These are phyloP conservation scores for Elaeagnus macrophylla DNA, from an alignment of 306 rosid genomes.

Conservation along the genomic window DNA sequence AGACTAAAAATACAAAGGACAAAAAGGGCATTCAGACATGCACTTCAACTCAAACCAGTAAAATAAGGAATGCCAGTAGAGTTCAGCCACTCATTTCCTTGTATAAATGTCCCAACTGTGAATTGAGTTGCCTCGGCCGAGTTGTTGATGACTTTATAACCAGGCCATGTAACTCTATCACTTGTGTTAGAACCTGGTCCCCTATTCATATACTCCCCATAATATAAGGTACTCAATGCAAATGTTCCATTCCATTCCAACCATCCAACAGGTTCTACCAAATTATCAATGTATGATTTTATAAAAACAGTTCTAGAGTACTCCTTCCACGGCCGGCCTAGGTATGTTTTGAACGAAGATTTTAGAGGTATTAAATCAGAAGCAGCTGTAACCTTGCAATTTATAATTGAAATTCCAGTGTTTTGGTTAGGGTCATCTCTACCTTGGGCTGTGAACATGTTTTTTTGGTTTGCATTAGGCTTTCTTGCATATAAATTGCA, in stretches of 20 bases:
- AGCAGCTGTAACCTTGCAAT: conserved; percentile 56
- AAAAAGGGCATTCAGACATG: too few relatives aligned
- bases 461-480: conserved; percentile 49
- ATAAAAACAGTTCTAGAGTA: conserved; percentile 63
- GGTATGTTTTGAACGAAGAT: conserved; percentile 39
- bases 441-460: conserved; percentile 81
- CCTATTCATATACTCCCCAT: conserved; percentile 59
- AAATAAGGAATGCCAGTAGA: conserved; percentile 49
- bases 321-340: conserved; percentile 81
- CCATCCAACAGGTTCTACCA: conserved; percentile 63
- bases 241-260: conserved; percentile 68
- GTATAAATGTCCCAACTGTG: conserved; percentile 47
- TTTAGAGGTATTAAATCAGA: conserved; percentile 45
- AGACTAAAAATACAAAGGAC: too few relatives aligned
- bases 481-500: conserved; percentile 71
- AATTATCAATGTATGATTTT: conserved; percentile 39
- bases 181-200: conserved; percentile 67
- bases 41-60: conserved; percentile 28
- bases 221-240: conserved; percentile 59
- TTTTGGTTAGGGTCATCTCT: conserved; percentile 77
- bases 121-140: conserved; percentile 54
- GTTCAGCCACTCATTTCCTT: conserved; percentile 54
- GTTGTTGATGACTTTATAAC: conserved; percentile 54
- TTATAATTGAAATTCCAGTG: conserved; percentile 67
- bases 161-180: conserved; percentile 66